Evolutionary conservation across 257 asterid species (phyloP).

Genomic region (Apocynum venetum): DNA sequence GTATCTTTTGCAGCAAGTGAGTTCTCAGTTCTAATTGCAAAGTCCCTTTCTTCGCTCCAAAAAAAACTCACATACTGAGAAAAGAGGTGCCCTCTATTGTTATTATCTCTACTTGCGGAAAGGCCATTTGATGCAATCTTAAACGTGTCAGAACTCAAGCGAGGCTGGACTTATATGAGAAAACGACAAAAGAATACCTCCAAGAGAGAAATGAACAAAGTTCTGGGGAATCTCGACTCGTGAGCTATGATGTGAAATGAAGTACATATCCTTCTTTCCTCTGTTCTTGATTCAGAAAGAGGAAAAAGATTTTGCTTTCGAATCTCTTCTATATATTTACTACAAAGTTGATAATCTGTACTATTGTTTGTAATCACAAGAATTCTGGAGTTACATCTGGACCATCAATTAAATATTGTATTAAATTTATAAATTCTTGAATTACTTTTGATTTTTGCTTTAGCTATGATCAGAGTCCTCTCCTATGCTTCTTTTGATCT

Average conservation of each 20-base stretch:
- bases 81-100: neutral
- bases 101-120: slow-evolving; percentile 3
- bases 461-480: neutral
- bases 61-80: neutral
- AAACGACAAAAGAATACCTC: slow-evolving; percentile 2
- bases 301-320: neutral
- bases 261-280: neutral
- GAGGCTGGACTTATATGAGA: neutral
- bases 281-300: neutral
- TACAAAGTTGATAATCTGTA: neutral
- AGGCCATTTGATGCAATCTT: slow-evolving; percentile 10
- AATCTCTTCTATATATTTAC: neutral
- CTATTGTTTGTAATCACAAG: neutral
- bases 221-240: neutral
- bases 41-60: slow-evolving; percentile 10
- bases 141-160: neutral
- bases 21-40: neutral
- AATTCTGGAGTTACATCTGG: neutral
- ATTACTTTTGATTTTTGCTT: neutral
- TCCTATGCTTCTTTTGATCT: neutral
- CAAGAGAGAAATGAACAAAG: neutral
- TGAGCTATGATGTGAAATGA: slow-evolving; percentile 14
- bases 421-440: neutral
- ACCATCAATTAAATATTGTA: neutral
- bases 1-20: slow-evolving; percentile 14